These are phyloP conservation scores for Wallacemonas sp. DNA, from an alignment of 208 protist species.

Conservation along the genomic window DNA sequence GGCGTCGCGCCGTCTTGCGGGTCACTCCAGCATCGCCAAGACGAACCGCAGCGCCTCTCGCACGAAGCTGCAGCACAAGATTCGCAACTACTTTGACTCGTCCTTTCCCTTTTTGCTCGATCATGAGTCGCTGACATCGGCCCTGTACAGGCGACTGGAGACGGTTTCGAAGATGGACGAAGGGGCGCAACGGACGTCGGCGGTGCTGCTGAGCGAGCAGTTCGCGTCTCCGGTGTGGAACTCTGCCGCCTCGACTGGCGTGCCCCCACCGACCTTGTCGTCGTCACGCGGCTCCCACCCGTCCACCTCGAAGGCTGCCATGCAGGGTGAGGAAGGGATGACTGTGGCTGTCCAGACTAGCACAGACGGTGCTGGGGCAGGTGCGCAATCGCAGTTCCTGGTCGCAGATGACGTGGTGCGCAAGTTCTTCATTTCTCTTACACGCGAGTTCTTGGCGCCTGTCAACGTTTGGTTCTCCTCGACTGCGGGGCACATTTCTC, in stretches of 20 bases:
- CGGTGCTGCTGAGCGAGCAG: constrained; percentile 44
- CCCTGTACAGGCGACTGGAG: constrained; percentile 66
- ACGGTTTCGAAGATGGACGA: constrained; percentile 57
- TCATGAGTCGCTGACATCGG: constrained; percentile 59
- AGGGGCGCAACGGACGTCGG: constrained; percentile 53
- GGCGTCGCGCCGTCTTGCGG: constrained; percentile 2
- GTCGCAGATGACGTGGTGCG: constrained; percentile 81
- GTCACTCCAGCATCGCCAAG: constrained; percentile 20
- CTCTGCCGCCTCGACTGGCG: too few species aligned
- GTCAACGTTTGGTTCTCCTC: constrained; percentile 63
- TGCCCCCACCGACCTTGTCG: too few species aligned
- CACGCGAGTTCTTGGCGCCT: constrained; percentile 79
- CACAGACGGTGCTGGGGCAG: neutral
- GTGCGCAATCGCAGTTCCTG: constrained; percentile 52
- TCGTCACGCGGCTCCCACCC: too few species aligned
- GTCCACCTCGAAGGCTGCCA: too few species aligned
- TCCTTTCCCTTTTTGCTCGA: constrained; percentile 69
- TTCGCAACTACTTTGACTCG: constrained; percentile 72
- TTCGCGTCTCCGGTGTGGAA: too few species aligned
- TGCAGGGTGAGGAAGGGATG: too few species aligned
- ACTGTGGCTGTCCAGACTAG: too few species aligned
- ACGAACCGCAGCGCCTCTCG: constrained; percentile 23
- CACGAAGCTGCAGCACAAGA: constrained; percentile 35
- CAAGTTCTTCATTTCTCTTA: constrained; percentile 87
- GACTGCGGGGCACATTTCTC: constrained; percentile 31